These are phyloP conservation scores for Perkinsela sp. DNA, from an alignment of 208 protist genomes.

Conservation along the genomic window DNA sequence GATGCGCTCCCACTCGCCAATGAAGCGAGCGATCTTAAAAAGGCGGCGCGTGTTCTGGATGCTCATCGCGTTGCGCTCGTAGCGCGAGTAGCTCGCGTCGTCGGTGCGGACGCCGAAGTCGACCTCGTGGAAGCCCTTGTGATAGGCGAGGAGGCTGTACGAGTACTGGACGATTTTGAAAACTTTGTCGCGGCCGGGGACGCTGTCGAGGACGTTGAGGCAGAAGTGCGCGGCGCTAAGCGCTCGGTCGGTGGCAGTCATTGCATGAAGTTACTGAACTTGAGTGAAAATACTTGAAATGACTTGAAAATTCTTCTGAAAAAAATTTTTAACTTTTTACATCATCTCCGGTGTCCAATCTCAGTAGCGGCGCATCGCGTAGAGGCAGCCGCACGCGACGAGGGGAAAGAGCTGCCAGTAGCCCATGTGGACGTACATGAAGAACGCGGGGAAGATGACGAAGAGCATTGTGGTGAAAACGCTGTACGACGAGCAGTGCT, in stretches of 20 bases:
- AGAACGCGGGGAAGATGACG: neutral
- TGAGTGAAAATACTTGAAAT: too few species aligned
- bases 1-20: constrained; percentile 60
- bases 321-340: too few species aligned
- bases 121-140: constrained; percentile 14
- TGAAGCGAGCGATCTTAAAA: constrained; percentile 52
- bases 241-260: too few species aligned
- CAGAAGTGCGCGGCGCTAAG: neutral
- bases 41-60: constrained; percentile 53
- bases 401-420: neutral
- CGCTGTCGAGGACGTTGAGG: constrained; percentile 28
- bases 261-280: too few species aligned
- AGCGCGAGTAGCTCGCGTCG: constrained; percentile 30
- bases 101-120: neutral
- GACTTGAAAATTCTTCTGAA: too few species aligned
- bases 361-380: neutral
- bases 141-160: constrained; percentile 39
- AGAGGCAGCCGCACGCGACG: neutral
- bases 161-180: constrained; percentile 64
- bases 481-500: neutral
- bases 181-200: constrained; percentile 56
- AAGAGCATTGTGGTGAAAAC: neutral
- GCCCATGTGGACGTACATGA: neutral
- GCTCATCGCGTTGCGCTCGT: constrained; percentile 58
- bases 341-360: too few species aligned